A percentile compares a stretch with the other conserved stretches of the same genome.
Evolutionary conservation across 140 eudicot genomes (phyloP).

Genomic region (Oenanthe javanica): DNA sequence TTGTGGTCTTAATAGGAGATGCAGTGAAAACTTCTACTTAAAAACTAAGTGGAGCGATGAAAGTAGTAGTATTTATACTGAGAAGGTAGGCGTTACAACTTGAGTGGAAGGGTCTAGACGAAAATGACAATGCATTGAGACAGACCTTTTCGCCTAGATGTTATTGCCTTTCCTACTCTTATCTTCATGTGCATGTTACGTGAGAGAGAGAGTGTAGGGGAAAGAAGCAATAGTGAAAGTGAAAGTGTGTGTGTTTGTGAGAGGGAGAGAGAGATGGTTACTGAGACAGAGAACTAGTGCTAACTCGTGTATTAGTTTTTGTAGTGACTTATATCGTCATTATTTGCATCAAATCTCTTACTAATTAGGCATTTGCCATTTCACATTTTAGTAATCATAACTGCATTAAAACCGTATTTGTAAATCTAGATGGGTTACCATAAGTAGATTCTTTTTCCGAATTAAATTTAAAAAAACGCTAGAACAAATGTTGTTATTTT

Average conservation of each 20-base stretch:
- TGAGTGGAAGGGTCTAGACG: slow-evolving; percentile 48
- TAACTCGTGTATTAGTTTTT: too few species aligned
- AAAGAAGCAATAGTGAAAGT: neutral
- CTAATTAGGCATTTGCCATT: neutral
- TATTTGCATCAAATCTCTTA: neutral
- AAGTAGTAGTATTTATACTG: slow-evolving; percentile 24
- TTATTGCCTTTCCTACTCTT: neutral
- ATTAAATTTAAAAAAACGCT: too few species aligned
- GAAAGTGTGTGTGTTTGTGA: neutral
- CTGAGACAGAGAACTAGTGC: neutral
- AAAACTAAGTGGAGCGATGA: slow-evolving; percentile 14
- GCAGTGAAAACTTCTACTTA: neutral
- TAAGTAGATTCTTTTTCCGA: neutral
- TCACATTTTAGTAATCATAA: neutral
- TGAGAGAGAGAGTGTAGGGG: neutral
- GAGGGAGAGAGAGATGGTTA: neutral
- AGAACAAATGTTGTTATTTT: too few species aligned
- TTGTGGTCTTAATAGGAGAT: neutral
- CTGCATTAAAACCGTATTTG: neutral
- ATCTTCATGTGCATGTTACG: neutral
- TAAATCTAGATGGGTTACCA: neutral
- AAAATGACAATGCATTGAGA: slow-evolving; percentile 21
- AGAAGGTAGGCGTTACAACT: slow-evolving; percentile 9
- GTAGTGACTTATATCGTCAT: neutral
- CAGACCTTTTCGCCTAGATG: neutral